Evolutionary conservation across 768 basidiomycete species (phyloP).

Genomic region (Porpolomopsis calyptriformis): DNA sequence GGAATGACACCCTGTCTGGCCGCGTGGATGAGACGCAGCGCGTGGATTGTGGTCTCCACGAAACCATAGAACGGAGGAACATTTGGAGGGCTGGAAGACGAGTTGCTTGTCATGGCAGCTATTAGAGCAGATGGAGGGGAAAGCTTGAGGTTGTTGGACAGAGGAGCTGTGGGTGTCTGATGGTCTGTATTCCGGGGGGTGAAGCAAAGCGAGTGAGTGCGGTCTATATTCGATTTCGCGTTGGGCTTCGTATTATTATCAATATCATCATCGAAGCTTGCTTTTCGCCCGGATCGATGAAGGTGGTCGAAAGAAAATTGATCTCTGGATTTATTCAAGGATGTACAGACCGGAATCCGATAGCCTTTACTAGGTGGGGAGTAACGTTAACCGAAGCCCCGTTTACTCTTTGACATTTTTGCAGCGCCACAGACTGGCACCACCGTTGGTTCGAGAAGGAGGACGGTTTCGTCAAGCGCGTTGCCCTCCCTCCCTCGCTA

Average conservation of each 20-base stretch:
- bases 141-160: conserved; percentile 52
- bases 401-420: conserved; percentile 5
- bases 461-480: too few species aligned
- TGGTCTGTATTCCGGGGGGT: conserved; percentile 26
- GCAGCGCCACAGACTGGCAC: conserved; percentile 3
- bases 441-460: conserved; percentile 2
- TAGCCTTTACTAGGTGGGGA: conserved; percentile 7
- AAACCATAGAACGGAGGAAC: conserved; percentile 65
- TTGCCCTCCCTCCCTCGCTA: too few species aligned
- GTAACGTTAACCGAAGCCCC: conserved; percentile 9
- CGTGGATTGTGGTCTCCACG: conserved; percentile 73
- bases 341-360: conserved; percentile 4
- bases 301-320: not conserved
- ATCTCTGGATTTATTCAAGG: conserved; percentile 2
- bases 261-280: conserved; percentile 25
- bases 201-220: conserved; percentile 32
- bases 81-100: conserved; percentile 30
- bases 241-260: conserved; percentile 28
- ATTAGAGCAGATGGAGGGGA: conserved; percentile 20
- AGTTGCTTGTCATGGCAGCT: conserved; percentile 34
- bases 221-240: conserved; percentile 28
- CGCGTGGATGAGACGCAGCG: conserved; percentile 74
- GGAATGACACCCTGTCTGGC: conserved; percentile 71
- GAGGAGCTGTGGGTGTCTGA: conserved; percentile 24
- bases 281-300: conserved; percentile 5